Conservation (phyloP, 257 asterid genomes). For the Marsdenia floribunda region DNA sequence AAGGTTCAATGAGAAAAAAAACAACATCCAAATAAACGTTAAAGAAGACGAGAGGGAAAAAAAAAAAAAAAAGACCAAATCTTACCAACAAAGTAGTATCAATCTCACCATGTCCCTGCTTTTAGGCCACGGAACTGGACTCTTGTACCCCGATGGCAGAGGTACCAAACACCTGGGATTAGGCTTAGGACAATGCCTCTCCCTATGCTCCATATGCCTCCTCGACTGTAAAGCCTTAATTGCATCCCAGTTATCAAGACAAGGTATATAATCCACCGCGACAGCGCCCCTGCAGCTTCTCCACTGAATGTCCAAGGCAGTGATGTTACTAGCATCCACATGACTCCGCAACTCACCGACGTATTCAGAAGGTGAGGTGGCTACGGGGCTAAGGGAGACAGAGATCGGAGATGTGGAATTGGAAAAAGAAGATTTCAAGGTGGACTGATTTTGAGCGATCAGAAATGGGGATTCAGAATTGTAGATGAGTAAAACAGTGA, state of each 20-base stretch:
- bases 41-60: neutral
- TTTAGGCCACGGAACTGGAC: conserved; percentile 90
- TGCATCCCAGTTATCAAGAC: conserved; percentile 74
- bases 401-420: conserved; percentile 5
- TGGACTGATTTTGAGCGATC: conserved; percentile 25
- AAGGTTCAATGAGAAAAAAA: neutral
- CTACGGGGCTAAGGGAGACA: neutral
- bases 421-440: neutral
- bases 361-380: conserved; percentile 6
- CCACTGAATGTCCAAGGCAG: conserved; percentile 40
- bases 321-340: conserved; percentile 11
- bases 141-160: conserved; percentile 60
- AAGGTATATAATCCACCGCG: conserved; percentile 75
- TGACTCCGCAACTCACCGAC: neutral
- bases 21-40: neutral
- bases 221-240: conserved; percentile 54
- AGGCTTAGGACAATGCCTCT: conserved; percentile 81
- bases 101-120: conserved; percentile 98
- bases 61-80: conserved; percentile 4
- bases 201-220: conserved; percentile 84
- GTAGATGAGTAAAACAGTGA: conserved; percentile 60
- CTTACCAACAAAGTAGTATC: conserved; percentile 59
- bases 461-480: conserved; percentile 56
- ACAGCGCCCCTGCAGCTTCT: conserved; percentile 42
- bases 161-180: conserved; percentile 75